phyloP scores from a whole-genome alignment of 2,329 filamentous ascomycete genomes.

The Colletotrichum paranaense region DNA sequence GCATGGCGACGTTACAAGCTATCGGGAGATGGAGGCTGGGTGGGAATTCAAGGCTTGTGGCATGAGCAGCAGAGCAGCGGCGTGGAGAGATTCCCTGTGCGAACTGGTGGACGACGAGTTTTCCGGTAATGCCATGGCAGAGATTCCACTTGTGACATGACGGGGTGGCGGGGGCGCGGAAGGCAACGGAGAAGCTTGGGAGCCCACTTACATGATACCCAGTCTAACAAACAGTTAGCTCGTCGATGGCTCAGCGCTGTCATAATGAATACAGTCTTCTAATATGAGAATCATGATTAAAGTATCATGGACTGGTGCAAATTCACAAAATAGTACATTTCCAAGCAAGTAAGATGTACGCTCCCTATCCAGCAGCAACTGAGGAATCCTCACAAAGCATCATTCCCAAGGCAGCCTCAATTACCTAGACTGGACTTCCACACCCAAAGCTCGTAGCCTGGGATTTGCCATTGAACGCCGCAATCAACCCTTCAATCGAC shows the following conservation, averaged over 20 bases:
- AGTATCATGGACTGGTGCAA: background rate
- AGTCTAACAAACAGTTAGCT: conserved; percentile 3
- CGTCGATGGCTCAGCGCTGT: background rate
- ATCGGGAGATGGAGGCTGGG: conserved; percentile 70
- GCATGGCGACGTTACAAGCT: conserved; percentile 76
- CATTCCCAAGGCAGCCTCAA: background rate
- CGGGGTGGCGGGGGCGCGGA: background rate
- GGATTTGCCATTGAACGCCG: conserved; percentile 28
- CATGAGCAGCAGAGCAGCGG: conserved; percentile 70
- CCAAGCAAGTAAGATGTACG: background rate
- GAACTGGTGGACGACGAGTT: conserved; percentile 62
- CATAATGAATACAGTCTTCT: background rate
- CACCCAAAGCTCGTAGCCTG: conserved; percentile 33
- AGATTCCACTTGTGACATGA: too few species aligned
- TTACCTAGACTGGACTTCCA: conserved; percentile 26
- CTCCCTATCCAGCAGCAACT: background rate
- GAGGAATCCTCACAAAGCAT: background rate
- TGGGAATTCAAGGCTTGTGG: conserved; percentile 70
- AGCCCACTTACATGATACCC: conserved; percentile 10
- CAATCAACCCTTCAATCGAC: conserved; percentile 27
- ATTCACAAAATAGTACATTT: too few species aligned
- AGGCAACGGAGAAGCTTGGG: background rate
- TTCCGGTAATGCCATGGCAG: conserved; percentile 57
- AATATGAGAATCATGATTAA: background rate
- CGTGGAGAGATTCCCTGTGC: conserved; percentile 67